Conservation (phyloP, 371 early-diverging fungal genomes). For the Cokeromyces recurvatus region DNA sequence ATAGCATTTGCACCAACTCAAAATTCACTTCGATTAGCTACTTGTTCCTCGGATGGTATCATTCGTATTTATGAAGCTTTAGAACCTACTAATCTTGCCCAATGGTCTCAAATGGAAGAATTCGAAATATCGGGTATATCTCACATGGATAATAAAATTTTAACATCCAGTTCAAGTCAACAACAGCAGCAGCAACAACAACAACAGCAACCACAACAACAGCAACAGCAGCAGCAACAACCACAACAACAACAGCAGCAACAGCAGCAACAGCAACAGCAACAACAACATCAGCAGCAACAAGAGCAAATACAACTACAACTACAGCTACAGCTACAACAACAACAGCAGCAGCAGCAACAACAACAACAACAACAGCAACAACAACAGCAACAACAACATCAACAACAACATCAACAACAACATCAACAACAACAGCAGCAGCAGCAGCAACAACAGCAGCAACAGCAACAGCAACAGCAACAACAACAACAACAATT, state of each 20-base stretch:
- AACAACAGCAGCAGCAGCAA: not conserved
- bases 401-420: not conserved
- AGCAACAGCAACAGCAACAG: constrained; percentile 3
- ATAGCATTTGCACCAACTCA: constrained; percentile 86
- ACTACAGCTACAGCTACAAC: not conserved
- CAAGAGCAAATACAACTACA: too few relatives aligned
- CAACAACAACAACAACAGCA: not conserved
- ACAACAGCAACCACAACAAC: constrained; percentile 1
- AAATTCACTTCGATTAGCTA: constrained; percentile 75
- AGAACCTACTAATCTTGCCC: constrained; percentile 73
- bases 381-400: constrained; percentile 2
- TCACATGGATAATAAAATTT: not conserved
- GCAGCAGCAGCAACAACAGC: constrained; percentile 1
- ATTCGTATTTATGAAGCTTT: constrained; percentile 89
- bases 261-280: not conserved
- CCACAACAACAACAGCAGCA: constrained; percentile 4
- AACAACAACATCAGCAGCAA: not conserved
- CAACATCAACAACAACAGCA: constrained; percentile 3
- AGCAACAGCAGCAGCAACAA: not conserved
- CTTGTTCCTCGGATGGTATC: constrained; percentile 81
- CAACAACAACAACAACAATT: constrained; percentile 2
- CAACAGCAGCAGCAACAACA: too few relatives aligned
- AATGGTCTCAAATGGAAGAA: constrained; percentile 80
- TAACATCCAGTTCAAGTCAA: too few relatives aligned
- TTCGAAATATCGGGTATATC: constrained; percentile 39